Evolutionary conservation across 73 alveolate species (phyloP).

Genomic region (Paramecium bursaria): DNA sequence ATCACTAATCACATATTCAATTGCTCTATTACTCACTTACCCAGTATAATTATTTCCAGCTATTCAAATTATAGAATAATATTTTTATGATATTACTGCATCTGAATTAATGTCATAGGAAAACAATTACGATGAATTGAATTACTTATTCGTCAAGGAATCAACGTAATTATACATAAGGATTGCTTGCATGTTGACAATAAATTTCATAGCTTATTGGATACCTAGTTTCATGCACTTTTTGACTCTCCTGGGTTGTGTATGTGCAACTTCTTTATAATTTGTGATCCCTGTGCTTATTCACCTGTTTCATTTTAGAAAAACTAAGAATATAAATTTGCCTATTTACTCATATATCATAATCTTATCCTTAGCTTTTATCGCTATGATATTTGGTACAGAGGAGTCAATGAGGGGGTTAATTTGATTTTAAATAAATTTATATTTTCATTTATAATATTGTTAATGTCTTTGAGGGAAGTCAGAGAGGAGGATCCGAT

Average conservation of each 20-base stretch:
- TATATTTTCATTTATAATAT: no score
- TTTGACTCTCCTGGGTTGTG: conserved; percentile 28
- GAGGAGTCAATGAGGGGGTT: conserved; percentile 29
- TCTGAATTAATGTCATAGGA: neutral
- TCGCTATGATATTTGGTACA: conserved; percentile 43
- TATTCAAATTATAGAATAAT: conserved; percentile 2
- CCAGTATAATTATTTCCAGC: conserved; percentile 56
- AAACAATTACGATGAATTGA: neutral
- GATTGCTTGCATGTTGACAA: neutral
- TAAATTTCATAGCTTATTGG: conserved; percentile 40
- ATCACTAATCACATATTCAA: conserved; percentile 8
- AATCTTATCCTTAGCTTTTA: conserved; percentile 1
- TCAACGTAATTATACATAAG: neutral
- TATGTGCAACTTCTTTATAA: conserved; percentile 24
- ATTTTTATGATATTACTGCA: neutral
- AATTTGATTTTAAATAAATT: no score
- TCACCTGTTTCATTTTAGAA: conserved; percentile 28
- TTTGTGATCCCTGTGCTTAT: conserved; percentile 47
- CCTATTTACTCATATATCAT: neutral
- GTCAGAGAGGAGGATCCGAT: no score
- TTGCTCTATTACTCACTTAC: conserved; percentile 25
- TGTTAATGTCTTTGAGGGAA: no score
- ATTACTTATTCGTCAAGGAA: neutral
- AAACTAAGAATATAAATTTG: neutral
- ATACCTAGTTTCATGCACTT: conserved; percentile 44